A percentile compares a stretch with the other conserved stretches of the same genome.
phyloP scores from a whole-genome alignment of 2,329 filamentous ascomycete genomes.

The Fusarium sp. region DNA sequence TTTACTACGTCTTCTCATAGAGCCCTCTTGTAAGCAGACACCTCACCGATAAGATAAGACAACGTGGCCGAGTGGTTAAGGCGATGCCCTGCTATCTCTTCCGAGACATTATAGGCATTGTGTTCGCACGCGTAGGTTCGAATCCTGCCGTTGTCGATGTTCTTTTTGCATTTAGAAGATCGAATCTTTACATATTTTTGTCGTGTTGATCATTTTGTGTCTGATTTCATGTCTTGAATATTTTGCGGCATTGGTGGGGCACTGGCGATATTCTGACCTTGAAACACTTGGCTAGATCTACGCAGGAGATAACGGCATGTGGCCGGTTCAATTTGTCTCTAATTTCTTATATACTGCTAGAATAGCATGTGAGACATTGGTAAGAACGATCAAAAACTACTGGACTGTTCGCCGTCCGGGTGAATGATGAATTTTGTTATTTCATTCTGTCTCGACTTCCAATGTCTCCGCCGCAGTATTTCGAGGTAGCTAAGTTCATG shows the following conservation, averaged over 20 bases:
- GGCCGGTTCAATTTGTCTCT: background rate
- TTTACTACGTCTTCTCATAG: background rate
- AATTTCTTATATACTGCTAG: background rate
- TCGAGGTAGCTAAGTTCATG: background rate
- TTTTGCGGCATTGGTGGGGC: background rate
- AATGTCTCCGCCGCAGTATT: accelerated
- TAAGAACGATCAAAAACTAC: accelerated
- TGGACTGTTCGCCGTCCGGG: background rate
- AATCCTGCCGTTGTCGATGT: constrained; percentile 24
- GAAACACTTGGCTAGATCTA: background rate
- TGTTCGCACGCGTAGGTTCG: constrained; percentile 29
- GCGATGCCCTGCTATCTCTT: constrained; percentile 26
- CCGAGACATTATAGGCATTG: constrained; percentile 24
- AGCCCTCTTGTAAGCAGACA: accelerated
- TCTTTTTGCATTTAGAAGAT: background rate
- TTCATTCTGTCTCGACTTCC: background rate
- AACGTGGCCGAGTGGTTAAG: constrained; percentile 29
- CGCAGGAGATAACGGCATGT: background rate
- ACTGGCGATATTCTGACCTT: background rate
- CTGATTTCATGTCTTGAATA: background rate
- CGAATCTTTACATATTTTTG: background rate
- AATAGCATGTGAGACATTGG: background rate
- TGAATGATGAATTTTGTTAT: background rate
- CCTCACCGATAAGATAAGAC: constrained; percentile 3
- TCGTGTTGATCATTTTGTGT: background rate